Conservation (phyloP, 2,329 filamentous ascomycete genomes). For the Aureobasidium sp. region DNA sequence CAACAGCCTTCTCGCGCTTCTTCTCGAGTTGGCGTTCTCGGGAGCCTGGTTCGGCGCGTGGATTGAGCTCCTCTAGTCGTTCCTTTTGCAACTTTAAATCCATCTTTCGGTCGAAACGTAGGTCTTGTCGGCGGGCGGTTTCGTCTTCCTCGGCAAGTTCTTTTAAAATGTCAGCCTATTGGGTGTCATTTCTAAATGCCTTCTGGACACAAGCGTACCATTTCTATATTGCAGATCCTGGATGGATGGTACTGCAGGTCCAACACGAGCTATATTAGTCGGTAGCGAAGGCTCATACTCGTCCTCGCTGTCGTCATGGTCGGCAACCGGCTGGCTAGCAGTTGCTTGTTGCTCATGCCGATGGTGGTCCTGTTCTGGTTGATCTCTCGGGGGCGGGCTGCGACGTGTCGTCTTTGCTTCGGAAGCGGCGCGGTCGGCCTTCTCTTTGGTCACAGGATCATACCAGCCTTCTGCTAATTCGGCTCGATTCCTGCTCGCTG, state of each 20-base stretch:
- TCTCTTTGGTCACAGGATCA: constrained; percentile 62
- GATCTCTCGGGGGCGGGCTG: background rate
- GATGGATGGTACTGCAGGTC: constrained; percentile 57
- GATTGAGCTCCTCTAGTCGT: constrained; percentile 69
- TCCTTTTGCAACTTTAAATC: constrained; percentile 63
- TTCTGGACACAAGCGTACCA: constrained; percentile 24
- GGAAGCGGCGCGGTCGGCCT: constrained; percentile 30
- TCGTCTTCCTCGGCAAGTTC: constrained; percentile 45
- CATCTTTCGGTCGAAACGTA: constrained; percentile 53
- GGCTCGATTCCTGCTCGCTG: constrained; percentile 61
- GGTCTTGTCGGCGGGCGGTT: constrained; percentile 38
- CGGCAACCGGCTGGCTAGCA: constrained; percentile 26
- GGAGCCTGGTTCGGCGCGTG: constrained; percentile 74
- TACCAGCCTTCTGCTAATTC: constrained; percentile 91
- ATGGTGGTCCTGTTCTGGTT: background rate
- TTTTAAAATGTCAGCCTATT: constrained; percentile 19
- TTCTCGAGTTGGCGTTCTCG: constrained; percentile 83
- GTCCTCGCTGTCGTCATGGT: constrained; percentile 55
- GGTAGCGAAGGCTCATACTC: constrained; percentile 47
- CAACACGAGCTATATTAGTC: constrained; percentile 32
- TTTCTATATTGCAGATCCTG: constrained; percentile 63
- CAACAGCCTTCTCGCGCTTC: constrained; percentile 61
- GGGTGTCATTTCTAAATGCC: background rate
- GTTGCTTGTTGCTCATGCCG: constrained; percentile 3
- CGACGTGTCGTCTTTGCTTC: constrained; percentile 16